Percentiles rank a stretch among this genome's conserved stretches.
phyloP scores from a whole-genome alignment of 2,329 filamentous ascomycete genomes.

The Exserohilum turcica region DNA sequence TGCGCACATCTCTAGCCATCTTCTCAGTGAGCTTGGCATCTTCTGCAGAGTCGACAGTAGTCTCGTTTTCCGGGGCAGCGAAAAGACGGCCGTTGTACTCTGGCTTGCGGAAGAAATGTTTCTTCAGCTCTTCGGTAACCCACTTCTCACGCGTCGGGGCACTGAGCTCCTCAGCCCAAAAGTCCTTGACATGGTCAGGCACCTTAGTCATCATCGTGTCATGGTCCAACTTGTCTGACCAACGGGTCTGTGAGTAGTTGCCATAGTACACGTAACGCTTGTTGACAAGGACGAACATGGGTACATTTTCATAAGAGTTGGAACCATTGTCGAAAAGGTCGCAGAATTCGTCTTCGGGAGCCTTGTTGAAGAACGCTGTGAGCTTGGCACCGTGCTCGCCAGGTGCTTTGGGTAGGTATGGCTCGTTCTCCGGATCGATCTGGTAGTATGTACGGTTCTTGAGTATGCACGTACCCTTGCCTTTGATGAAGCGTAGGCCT shows the following conservation, averaged over 20 bases:
- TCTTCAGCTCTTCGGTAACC: constrained; percentile 49
- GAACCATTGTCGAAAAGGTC: constrained; percentile 27
- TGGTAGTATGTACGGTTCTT: constrained; percentile 50
- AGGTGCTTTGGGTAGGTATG: constrained; percentile 49
- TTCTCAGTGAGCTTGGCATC: constrained; percentile 28
- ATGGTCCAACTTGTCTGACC: constrained; percentile 52
- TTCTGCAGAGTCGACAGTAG: constrained; percentile 22
- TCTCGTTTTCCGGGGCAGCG: constrained; percentile 16
- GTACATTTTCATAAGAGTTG: constrained; percentile 45
- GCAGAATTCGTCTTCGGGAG: constrained; percentile 35
- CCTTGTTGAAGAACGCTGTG: constrained; percentile 53
- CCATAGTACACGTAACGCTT: constrained; percentile 52
- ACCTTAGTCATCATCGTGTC: constrained; percentile 49
- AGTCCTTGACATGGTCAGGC: constrained; percentile 45
- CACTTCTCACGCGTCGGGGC: constrained; percentile 46
- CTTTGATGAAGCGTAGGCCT: constrained; percentile 47
- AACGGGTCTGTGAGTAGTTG: constrained; percentile 53
- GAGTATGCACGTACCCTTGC: constrained; percentile 30
- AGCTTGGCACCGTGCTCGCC: constrained; percentile 55
- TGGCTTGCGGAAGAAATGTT: constrained; percentile 52
- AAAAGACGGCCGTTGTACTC: constrained; percentile 46
- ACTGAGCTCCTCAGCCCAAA: constrained; percentile 49
- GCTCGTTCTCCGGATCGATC: constrained; percentile 47
- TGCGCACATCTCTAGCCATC: constrained; percentile 39
- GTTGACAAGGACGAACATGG: constrained; percentile 48